Evolutionary conservation across 441 rosid species (phyloP).

Genomic region (Flueggea neowawraea): DNA sequence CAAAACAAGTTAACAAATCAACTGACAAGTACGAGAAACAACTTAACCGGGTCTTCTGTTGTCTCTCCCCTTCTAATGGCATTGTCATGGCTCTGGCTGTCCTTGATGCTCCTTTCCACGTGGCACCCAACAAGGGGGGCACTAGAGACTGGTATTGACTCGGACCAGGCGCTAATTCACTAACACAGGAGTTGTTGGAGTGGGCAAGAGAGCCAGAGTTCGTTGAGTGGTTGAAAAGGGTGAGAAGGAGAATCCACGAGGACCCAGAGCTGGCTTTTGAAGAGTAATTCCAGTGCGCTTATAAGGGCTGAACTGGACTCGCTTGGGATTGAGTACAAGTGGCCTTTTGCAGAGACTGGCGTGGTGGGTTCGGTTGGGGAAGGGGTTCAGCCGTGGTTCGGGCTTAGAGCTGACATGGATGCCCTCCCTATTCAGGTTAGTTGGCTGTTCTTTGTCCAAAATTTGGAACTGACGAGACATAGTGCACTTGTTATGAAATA

Average conservation of each 20-base stretch:
- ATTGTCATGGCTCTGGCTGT: no score
- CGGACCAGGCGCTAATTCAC: neutral
- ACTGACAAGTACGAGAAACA: no score
- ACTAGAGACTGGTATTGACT: no score
- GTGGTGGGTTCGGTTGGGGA: constrained; percentile 66
- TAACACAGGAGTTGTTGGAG: constrained; percentile 18
- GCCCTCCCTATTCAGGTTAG: constrained; percentile 50
- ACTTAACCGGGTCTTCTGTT: no score
- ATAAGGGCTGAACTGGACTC: constrained; percentile 57
- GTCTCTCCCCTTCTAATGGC: no score
- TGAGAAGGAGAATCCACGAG: constrained; percentile 45
- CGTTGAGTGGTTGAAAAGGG: constrained; percentile 37
- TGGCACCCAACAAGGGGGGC: no score
- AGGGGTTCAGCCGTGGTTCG: constrained; percentile 55
- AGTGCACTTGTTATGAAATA: no score
- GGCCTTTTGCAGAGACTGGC: constrained; percentile 77
- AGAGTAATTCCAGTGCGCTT: constrained; percentile 62
- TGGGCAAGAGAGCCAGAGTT: constrained; percentile 40
- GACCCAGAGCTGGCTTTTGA: constrained; percentile 55
- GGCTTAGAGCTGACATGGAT: constrained; percentile 91
- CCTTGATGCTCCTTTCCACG: no score
- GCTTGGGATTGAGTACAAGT: constrained; percentile 51
- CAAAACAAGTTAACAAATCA: no score
- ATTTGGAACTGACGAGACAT: no score
- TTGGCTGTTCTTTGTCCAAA: no score